Evolutionary conservation across 768 basidiomycete genomes (phyloP).

Genomic region (Pisolithus sp.): DNA sequence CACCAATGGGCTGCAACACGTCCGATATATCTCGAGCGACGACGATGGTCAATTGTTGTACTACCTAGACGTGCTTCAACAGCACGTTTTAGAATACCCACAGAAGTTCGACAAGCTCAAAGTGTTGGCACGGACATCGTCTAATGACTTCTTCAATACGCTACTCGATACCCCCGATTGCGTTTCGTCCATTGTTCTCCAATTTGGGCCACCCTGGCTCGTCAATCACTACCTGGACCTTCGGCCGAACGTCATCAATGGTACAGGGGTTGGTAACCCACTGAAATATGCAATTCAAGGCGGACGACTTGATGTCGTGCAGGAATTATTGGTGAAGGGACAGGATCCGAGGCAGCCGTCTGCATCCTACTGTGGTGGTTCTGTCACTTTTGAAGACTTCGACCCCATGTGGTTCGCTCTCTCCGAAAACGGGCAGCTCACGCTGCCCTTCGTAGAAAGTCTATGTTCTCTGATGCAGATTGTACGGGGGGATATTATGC

Average conservation of each 20-base stretch:
- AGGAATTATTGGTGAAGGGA: neutral
- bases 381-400: neutral
- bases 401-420: neutral
- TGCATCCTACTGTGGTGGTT: neutral
- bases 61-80: neutral
- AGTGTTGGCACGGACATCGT: neutral
- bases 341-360: neutral
- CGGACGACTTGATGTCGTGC: neutral
- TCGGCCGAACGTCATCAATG: neutral
- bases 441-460: neutral
- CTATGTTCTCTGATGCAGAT: neutral
- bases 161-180: neutral
- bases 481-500: neutral
- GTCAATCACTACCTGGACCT: neutral
- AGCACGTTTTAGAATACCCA: neutral
- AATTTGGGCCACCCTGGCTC: neutral
- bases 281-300: neutral
- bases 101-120: neutral
- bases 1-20: neutral
- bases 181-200: neutral
- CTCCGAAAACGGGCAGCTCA: neutral
- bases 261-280: neutral
- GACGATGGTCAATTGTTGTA: neutral
- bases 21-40: neutral
- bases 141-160: neutral